phyloP scores from a whole-genome alignment of 306 rosid genomes.

The Rosa chinensis region DNA sequence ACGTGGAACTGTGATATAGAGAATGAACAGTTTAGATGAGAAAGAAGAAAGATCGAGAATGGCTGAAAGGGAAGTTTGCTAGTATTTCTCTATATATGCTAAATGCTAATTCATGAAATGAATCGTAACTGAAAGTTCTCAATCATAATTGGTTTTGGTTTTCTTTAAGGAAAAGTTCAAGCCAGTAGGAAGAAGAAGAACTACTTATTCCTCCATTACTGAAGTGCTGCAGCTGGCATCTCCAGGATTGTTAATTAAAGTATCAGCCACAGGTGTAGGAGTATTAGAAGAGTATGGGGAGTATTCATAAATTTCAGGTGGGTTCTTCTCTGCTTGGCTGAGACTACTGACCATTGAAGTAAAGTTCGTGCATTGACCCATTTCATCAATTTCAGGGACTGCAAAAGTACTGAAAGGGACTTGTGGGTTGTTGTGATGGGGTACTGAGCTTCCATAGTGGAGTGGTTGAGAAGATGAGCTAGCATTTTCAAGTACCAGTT shows the following conservation, averaged over 20 bases:
- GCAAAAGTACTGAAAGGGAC: slow-evolving; percentile 55
- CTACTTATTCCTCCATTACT: slow-evolving; percentile 43
- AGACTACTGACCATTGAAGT: slow-evolving; percentile 24
- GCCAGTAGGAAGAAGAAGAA: slow-evolving; percentile 49
- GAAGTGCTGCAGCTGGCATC: slow-evolving; percentile 56
- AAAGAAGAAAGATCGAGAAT: not conserved
- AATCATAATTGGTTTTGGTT: slow-evolving; percentile 28
- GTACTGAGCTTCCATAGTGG: slow-evolving; percentile 53
- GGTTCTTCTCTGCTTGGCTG: slow-evolving; percentile 45
- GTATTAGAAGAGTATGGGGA: slow-evolving; percentile 32
- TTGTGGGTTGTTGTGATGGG: slow-evolving; percentile 53
- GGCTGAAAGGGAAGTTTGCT: not conserved
- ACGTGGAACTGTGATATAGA: not conserved
- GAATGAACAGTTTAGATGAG: not conserved
- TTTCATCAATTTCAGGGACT: slow-evolving; percentile 33
- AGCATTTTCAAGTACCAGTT: slow-evolving; percentile 19
- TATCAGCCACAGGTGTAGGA: slow-evolving; percentile 29
- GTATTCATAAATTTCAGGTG: slow-evolving; percentile 18
- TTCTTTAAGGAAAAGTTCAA: slow-evolving; percentile 44
- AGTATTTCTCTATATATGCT: slow-evolving; percentile 1
- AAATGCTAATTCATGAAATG: not conserved
- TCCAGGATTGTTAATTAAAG: slow-evolving; percentile 32
- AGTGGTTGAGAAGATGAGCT: slow-evolving; percentile 67
- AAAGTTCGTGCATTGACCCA: slow-evolving; percentile 45
- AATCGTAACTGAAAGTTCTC: slow-evolving; percentile 39